Evolutionary conservation across 2,329 filamentous ascomycete genomes (phyloP).

Genomic region (Thelonectria discophora): DNA sequence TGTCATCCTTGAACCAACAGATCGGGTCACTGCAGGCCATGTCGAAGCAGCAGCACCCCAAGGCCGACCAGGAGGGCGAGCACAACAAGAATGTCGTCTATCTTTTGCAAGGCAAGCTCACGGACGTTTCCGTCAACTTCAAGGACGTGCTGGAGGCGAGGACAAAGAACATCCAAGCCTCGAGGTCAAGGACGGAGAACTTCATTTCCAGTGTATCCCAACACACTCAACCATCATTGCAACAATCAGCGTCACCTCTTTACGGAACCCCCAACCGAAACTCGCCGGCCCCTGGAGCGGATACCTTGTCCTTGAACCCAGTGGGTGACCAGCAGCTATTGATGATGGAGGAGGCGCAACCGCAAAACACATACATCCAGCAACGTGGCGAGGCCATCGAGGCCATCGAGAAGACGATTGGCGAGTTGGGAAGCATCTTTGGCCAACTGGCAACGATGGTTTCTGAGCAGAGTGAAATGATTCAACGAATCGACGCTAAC

Average conservation of each 20-base stretch:
- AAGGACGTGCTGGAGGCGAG: conserved; percentile 96
- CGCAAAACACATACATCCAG: conserved; percentile 88
- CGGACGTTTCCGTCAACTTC: conserved; percentile 93
- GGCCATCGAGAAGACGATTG: conserved; percentile 94
- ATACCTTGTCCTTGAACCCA: conserved; percentile 85
- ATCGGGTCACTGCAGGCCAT: conserved; percentile 85
- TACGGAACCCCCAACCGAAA: conserved; percentile 81
- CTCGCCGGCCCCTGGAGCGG: conserved; percentile 72
- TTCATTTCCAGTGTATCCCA: conserved; percentile 92
- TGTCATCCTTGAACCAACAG: conserved; percentile 83
- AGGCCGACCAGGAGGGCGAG: conserved; percentile 83
- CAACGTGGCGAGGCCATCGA: conserved; percentile 96
- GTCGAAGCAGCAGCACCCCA: conserved; percentile 79
- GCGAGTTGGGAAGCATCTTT: conserved; percentile 89
- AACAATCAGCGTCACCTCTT: conserved; percentile 83
- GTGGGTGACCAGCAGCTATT: conserved; percentile 85
- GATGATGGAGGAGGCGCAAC: conserved; percentile 90
- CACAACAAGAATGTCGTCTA: conserved; percentile 98
- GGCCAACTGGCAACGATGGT: conserved; percentile 97
- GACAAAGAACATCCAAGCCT: conserved; percentile 98
- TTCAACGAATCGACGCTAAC: conserved; percentile 95
- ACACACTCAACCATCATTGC: conserved; percentile 73
- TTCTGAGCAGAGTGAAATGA: conserved; percentile 96
- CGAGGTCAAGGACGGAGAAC: conserved; percentile 90
- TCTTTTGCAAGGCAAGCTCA: conserved; percentile 88